Base-by-base conservation (phyloP, 768 basidiomycete species). In the Tylopilus felleus region DNA sequence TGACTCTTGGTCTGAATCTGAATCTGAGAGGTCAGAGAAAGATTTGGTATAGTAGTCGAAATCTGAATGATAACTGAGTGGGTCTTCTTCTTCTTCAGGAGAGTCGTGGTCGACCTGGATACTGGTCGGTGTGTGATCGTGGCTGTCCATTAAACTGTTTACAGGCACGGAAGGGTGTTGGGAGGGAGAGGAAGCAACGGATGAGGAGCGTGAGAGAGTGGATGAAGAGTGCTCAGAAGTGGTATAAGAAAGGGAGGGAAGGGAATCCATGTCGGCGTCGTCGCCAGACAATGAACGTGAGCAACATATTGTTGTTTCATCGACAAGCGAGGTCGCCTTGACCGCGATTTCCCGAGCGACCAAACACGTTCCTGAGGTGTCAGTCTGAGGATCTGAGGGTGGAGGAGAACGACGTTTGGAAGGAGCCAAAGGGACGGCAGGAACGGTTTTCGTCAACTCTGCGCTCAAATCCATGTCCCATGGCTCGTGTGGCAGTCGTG, bases 201-300 rank as follows among this genome's bases (percentile, higher is more conserved):
- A 80, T 6, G 74, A 62, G 12, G 79, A 74, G 29, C 74, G 74
- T 58, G 80, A 78, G 56, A 76, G 68, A 5, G 74, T 66, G 61
- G 66, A 65, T 10, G 65, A 71, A 55, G 64, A 71, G 56, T 63
- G 68, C 49, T 65, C 72, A 36, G 66, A 69, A 51, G 64, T 52
- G 38, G 68, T 65, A 41, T 58, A 65, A 39, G 74, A 73, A 52
- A 65, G 71, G 23, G 65, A 64, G 31, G 70, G 73, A 52, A 73
- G 61, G 9, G 73, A 67, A 44, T 68, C 70, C 43, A 65, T 61
- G 54, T 65, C 67, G 57, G 62, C 60, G 58, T 64, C 61, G 43
- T 67, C 59, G 12, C 39, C 53, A n/a, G 58, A 61, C 13, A 56
- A 57, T 55, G 64, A 60, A 8, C 55, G 63, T 53, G 64, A 51